Conservation (phyloP, 2,329 filamentous ascomycete genomes). For the Sporothrix protearum region DNA sequence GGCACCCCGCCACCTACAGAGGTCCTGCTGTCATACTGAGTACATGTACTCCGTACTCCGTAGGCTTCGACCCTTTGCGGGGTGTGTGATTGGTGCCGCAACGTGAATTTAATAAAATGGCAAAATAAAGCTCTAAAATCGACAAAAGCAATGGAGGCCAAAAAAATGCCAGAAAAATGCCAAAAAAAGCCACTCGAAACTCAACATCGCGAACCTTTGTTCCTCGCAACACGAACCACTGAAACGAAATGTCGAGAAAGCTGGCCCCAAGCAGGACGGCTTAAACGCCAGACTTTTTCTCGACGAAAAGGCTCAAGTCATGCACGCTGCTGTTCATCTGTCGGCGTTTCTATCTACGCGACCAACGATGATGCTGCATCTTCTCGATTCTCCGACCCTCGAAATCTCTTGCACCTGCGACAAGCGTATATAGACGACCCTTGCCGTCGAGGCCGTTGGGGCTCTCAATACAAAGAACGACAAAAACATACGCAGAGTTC, state of each 20-base stretch:
- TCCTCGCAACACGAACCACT: background rate
- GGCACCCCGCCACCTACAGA: background rate
- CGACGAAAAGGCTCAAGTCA: background rate
- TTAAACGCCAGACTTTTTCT: background rate
- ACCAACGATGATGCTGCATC: background rate
- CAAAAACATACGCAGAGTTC: background rate
- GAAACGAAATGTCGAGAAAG: background rate
- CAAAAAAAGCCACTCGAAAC: background rate
- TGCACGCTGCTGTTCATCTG: background rate
- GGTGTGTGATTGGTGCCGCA: constrained; percentile 10
- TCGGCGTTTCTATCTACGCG: background rate
- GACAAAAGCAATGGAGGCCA: background rate
- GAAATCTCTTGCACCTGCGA: background rate
- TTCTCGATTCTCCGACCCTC: background rate
- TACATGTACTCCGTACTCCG: too few relatives aligned
- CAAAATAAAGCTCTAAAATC: constrained; percentile 5
- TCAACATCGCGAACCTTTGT: background rate
- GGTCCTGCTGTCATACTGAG: background rate
- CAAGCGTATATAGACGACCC: constrained; percentile 4
- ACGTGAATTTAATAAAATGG: background rate
- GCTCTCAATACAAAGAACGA: background rate
- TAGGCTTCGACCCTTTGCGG: too few relatives aligned
- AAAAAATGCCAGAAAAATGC: background rate
- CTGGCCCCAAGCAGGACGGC: background rate
- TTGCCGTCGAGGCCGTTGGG: too few relatives aligned